phyloP scores from a whole-genome alignment of 2,329 filamentous ascomycete genomes.

The Cercospora zeina region DNA sequence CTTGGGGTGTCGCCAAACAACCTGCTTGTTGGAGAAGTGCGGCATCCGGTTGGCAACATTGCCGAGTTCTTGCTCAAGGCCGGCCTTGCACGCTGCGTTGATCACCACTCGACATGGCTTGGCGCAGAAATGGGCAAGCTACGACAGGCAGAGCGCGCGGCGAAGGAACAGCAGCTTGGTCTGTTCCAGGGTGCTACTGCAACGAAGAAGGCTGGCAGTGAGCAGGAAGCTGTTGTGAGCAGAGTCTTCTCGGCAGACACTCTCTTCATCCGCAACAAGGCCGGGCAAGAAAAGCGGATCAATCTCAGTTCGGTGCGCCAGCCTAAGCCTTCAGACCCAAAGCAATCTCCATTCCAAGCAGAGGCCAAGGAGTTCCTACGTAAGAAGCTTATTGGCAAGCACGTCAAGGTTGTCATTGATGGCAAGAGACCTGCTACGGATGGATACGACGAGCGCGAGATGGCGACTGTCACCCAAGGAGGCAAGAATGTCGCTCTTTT shows the following conservation, averaged over 20 bases:
- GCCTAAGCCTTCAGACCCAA: conserved; percentile 82
- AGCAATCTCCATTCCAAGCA: conserved; percentile 83
- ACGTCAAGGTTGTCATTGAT: conserved; percentile 84
- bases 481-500: conserved; percentile 82
- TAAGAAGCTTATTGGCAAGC: conserved; percentile 93
- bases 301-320: conserved; percentile 91
- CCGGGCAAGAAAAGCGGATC: conserved; percentile 82
- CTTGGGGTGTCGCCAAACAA: conserved; percentile 87
- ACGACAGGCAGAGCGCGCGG: conserved; percentile 81
- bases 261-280: conserved; percentile 80
- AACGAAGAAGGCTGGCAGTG: conserved; percentile 57
- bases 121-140: conserved; percentile 84
- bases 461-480: conserved; percentile 80
- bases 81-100: conserved; percentile 87
- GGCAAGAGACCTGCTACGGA: conserved; percentile 87
- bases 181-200: conserved; percentile 80
- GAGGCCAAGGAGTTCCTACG: conserved; percentile 96
- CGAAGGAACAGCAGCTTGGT: conserved; percentile 73
- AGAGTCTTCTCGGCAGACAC: conserved; percentile 88
- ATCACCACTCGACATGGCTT: conserved; percentile 91
- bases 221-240: conserved; percentile 78
- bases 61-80: conserved; percentile 86
- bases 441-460: conserved; percentile 90
- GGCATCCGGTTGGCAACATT: conserved; percentile 86
- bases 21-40: conserved; percentile 81